Percentiles rank a stretch among this genome's conserved stretches.
These are phyloP conservation scores for Trichoderma reesei DNA, from an alignment of 495 filamentous ascomycete species.

Conservation along the genomic window DNA sequence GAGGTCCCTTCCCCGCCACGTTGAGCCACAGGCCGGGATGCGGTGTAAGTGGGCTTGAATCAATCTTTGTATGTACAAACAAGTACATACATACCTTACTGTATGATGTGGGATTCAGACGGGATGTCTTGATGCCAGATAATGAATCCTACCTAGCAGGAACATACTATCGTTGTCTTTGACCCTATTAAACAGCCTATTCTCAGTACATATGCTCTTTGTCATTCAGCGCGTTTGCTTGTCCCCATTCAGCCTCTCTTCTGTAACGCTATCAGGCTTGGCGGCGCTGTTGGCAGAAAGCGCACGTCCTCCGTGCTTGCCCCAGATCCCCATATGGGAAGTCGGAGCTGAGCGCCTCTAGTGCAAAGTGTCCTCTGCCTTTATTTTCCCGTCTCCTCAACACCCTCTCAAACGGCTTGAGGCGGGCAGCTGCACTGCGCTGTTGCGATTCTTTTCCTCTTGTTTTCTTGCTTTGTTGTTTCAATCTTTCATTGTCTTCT, in stretches of 20 bases:
- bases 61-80: too few relatives aligned
- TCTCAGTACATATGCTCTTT: background rate
- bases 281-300: background rate
- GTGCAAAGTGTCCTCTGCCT: constrained; percentile 8
- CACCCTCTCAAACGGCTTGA: background rate
- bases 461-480: background rate
- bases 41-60: constrained; percentile 4
- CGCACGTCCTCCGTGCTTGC: too few relatives aligned
- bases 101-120: background rate
- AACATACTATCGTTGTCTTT: background rate
- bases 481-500: background rate
- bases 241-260: background rate
- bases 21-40: background rate
- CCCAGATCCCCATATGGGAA: too few relatives aligned
- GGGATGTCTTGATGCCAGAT: background rate
- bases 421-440: background rate
- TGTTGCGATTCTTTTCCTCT: too few relatives aligned
- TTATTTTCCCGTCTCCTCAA: background rate
- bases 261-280: background rate
- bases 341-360: background rate
- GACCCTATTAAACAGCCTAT: background rate
- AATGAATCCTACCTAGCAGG: background rate
- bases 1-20: background rate
- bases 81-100: too few relatives aligned
- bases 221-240: background rate